These are phyloP conservation scores for Cordyceps cicadae DNA, from an alignment of 2,329 filamentous ascomycete genomes.

Conservation along the genomic window DNA sequence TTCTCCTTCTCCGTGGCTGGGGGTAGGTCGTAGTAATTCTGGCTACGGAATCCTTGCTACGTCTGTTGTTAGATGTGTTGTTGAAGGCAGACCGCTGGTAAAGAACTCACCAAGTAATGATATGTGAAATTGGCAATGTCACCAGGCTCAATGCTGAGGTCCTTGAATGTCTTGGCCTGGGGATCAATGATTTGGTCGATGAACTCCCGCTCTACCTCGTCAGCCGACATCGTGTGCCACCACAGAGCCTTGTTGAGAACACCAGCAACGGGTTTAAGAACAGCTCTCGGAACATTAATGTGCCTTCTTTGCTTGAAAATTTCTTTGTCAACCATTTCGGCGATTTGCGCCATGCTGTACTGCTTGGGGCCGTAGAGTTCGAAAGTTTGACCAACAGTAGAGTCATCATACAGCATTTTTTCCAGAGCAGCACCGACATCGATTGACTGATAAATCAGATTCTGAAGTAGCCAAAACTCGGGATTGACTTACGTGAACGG, in stretches of 20 bases:
- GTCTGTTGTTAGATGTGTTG: slow-evolving; percentile 23
- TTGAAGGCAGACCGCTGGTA: not conserved
- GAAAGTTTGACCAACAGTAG: slow-evolving; percentile 79
- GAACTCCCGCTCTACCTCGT: slow-evolving; percentile 87
- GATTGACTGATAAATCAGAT: slow-evolving; percentile 53
- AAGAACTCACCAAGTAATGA: slow-evolving; percentile 72
- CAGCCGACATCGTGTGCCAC: slow-evolving; percentile 77
- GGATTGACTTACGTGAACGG: slow-evolving; percentile 64
- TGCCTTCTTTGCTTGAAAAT: slow-evolving; percentile 85
- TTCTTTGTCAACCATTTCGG: slow-evolving; percentile 80
- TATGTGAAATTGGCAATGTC: slow-evolving; percentile 84
- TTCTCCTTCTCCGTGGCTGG: slow-evolving; percentile 92
- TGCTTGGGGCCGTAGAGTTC: slow-evolving; percentile 92
- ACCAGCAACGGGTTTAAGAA: slow-evolving; percentile 67
- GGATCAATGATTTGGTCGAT: slow-evolving; percentile 88
- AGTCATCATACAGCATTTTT: slow-evolving; percentile 84
- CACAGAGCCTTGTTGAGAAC: slow-evolving; percentile 76
- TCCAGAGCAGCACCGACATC: slow-evolving; percentile 87
- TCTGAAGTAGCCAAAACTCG: not conserved
- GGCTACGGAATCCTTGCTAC: slow-evolving; percentile 83
- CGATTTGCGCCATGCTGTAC: slow-evolving; percentile 83
- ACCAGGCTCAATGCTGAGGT: slow-evolving; percentile 80
- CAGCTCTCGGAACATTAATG: slow-evolving; percentile 76
- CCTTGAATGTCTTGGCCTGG: slow-evolving; percentile 88
- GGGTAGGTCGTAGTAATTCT: slow-evolving; percentile 84